These are phyloP conservation scores for Taxillus chinensis DNA, from an alignment of 164 flowering plant species.

Conservation along the genomic window DNA sequence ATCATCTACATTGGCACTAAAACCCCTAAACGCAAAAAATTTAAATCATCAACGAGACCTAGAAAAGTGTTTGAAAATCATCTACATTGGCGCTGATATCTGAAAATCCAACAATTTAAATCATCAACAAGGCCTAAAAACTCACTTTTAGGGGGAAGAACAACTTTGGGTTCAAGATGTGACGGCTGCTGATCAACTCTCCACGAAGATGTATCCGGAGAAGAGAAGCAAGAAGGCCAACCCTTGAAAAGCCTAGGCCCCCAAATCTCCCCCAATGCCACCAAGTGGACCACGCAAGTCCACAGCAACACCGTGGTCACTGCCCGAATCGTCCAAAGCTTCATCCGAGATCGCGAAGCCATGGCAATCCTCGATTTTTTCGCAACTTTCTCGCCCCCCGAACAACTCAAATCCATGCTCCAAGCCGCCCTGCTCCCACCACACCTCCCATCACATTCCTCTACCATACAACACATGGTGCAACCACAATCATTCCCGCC, in stretches of 20 bases:
- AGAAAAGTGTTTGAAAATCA: too few relatives aligned
- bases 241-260: slow-evolving; percentile 34
- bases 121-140: background rate
- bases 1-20: too few relatives aligned
- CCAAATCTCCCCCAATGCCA: slow-evolving; percentile 34
- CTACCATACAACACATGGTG: slow-evolving; percentile 1
- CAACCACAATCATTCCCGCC: slow-evolving; percentile 3
- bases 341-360: slow-evolving; percentile 22
- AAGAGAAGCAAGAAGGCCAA: slow-evolving; percentile 40
- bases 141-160: slow-evolving; percentile 48
- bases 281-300: slow-evolving; percentile 35
- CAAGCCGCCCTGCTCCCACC: background rate
- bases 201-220: slow-evolving; percentile 3
- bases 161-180: slow-evolving; percentile 13
- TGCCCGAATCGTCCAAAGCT: slow-evolving; percentile 33
- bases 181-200: slow-evolving; percentile 3
- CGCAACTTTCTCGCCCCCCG: slow-evolving; percentile 12
- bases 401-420: slow-evolving; percentile 16
- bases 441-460: background rate
- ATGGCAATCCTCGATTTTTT: slow-evolving; percentile 14
- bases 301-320: slow-evolving; percentile 30
- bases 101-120: too few relatives aligned
- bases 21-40: too few relatives aligned
- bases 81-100: too few relatives aligned
- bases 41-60: too few relatives aligned